These are phyloP conservation scores for Neurospora tetrasperma DNA, from an alignment of 495 filamentous ascomycete genomes.

Conservation along the genomic window DNA sequence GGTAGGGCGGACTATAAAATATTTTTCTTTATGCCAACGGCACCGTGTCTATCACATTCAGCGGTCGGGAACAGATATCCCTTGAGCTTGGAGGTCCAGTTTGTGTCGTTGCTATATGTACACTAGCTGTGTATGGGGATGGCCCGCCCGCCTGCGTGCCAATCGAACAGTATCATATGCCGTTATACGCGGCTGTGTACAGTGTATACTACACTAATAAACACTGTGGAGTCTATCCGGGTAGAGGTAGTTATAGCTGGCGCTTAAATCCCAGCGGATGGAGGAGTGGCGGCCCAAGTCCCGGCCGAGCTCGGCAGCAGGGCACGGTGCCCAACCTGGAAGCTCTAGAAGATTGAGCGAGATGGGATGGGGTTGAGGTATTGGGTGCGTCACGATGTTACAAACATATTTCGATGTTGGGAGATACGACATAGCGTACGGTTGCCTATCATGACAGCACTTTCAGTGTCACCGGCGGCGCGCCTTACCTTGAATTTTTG, in stretches of 20 bases:
- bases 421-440: not conserved
- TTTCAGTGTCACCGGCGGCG: not conserved
- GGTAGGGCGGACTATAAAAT: not conserved
- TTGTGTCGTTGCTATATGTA: not conserved
- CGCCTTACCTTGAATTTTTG: not conserved
- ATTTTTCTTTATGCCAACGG: not conserved
- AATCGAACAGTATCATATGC: not conserved
- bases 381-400: not conserved
- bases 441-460: not conserved
- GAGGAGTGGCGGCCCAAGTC: not conserved
- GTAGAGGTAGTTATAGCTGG: not conserved
- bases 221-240: not conserved
- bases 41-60: not conserved
- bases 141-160: not conserved
- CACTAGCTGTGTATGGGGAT: not conserved
- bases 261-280: not conserved
- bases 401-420: not conserved
- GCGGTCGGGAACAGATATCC: not conserved
- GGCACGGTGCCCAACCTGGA: not conserved
- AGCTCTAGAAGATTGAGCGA: not conserved
- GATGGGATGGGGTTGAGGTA: not conserved
- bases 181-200: not conserved
- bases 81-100: not conserved
- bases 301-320: not conserved
- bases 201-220: too few relatives aligned